Evolutionary conservation across 2,329 filamentous ascomycete species (phyloP), one percentile per base, ranked within the genome.

Genomic region (Truncatella angustata): DNA sequence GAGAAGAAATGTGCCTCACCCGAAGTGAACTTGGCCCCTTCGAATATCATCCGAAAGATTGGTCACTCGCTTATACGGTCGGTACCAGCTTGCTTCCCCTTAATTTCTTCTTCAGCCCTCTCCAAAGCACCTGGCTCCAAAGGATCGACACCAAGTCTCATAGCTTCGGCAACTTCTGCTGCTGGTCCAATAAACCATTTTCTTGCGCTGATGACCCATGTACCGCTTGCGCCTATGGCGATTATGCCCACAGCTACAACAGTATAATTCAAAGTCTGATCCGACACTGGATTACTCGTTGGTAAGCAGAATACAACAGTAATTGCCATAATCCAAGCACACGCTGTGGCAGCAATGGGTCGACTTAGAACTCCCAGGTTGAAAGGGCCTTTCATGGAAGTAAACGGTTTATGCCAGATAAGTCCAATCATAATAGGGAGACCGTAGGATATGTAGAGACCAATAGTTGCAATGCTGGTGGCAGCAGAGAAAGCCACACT

Each of bases 221-320:
- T 71, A 0, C 64, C 68, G 18, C 78, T 66, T 1, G 74, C 67
- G 32, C 74, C 76, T 1, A 80, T 58, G 0, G 70, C 71, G 42
- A 84, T 77, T 51, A 84, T 82, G 0, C 79, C 80, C 4, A 84
- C 80, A 0, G 80, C 80, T 0, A 84, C 80, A 0, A 78, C 76
- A 0, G 80, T 82, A 58, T 84, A 84, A 57, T 84, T 84, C 20
- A 84, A 63, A 4, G 79, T 81, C 66, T 83, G 72, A n/a, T 67
- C 70, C 0, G 74, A 76, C 2, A 83, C 79, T 0, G 80, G 81
- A 60, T 82, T 83, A 9, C 73, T 59, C 1, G 77, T 76, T 0
- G 81, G 80, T 30, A 84, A 66, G 56, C 81, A 83, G 63, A 84
- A 84, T 5, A 82, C 72, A 12, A 84, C 72, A 1, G 76, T 76